Evolutionary conservation across 192 early-diverging fungal genomes (phyloP).

Genomic region (Coemansia sp.): DNA sequence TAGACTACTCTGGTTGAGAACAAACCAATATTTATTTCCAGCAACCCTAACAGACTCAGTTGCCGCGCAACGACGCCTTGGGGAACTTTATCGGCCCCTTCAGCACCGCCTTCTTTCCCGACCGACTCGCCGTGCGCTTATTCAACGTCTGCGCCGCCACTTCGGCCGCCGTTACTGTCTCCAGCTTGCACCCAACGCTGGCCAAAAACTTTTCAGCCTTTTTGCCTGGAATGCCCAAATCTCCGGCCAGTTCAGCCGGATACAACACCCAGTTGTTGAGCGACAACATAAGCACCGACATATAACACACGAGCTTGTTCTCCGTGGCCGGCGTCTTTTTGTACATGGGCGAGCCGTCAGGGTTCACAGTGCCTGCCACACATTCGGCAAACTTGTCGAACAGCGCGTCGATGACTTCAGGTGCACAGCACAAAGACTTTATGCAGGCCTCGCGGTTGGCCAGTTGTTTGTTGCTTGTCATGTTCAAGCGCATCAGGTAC

Average conservation of each 20-base stretch:
- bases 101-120: constrained; percentile 43
- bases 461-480: constrained; percentile 43
- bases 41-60: too few species aligned
- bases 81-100: constrained; percentile 52
- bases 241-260: constrained; percentile 58
- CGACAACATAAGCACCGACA: constrained; percentile 67
- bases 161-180: constrained; percentile 24
- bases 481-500: constrained; percentile 72
- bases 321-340: constrained; percentile 60
- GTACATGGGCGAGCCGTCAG: constrained; percentile 46
- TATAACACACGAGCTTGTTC: constrained; percentile 76
- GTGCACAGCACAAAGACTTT: constrained; percentile 53
- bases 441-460: constrained; percentile 50
- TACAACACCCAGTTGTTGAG: constrained; percentile 71
- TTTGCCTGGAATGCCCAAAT: constrained; percentile 55
- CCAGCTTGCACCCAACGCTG: constrained; percentile 54
- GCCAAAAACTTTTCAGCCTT: constrained; percentile 40
- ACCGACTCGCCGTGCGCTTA: constrained; percentile 10
- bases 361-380: constrained; percentile 52
- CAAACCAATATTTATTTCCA: too few species aligned
- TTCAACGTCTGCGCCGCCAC: constrained; percentile 13
- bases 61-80: constrained; percentile 25
- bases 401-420: constrained; percentile 54
- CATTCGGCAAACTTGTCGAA: constrained; percentile 64
- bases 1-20: too few species aligned